These are phyloP conservation scores for Inonotus obliquus DNA, from an alignment of 1,284 basidiomycete genomes.

Conservation along the genomic window DNA sequence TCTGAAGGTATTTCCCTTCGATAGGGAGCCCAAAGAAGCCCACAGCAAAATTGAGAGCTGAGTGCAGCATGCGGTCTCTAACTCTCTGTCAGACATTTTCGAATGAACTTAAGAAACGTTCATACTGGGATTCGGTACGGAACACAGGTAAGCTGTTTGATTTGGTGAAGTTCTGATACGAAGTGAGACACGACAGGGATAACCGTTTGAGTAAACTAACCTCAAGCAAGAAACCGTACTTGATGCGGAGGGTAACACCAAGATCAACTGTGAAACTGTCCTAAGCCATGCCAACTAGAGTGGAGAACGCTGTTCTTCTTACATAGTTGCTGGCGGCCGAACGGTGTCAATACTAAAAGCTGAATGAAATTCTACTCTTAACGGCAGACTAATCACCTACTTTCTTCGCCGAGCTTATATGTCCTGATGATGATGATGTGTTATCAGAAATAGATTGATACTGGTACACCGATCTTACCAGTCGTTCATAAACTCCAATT, in stretches of 20 bases:
- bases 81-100: not conserved
- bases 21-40: constrained; percentile 86
- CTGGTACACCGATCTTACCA: constrained; percentile 43
- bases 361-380: constrained; percentile 13
- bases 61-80: constrained; percentile 79
- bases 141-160: constrained; percentile 74
- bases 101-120: constrained; percentile 19
- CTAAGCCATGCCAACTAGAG: constrained; percentile 4
- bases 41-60: constrained; percentile 79
- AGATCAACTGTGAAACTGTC: constrained; percentile 48
- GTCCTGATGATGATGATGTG: constrained; percentile 44
- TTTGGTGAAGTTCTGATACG: constrained; percentile 67
- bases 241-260: constrained; percentile 67
- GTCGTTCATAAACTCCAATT: constrained; percentile 68
- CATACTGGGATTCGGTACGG: constrained; percentile 82
- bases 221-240: constrained; percentile 77
- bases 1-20: constrained; percentile 74
- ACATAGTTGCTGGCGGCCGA: constrained; percentile 79
- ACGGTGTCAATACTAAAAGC: constrained; percentile 67
- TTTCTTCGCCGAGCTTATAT: constrained; percentile 77
- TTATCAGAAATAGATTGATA: not conserved
- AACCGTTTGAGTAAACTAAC: constrained; percentile 26
- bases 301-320: constrained; percentile 26
- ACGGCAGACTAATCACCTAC: constrained; percentile 31
- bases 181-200: not conserved